Evolutionary conservation across 805 yeast species (phyloP), one percentile per base, ranked within the genome.

Genomic region (Lipomyces lipofer): DNA sequence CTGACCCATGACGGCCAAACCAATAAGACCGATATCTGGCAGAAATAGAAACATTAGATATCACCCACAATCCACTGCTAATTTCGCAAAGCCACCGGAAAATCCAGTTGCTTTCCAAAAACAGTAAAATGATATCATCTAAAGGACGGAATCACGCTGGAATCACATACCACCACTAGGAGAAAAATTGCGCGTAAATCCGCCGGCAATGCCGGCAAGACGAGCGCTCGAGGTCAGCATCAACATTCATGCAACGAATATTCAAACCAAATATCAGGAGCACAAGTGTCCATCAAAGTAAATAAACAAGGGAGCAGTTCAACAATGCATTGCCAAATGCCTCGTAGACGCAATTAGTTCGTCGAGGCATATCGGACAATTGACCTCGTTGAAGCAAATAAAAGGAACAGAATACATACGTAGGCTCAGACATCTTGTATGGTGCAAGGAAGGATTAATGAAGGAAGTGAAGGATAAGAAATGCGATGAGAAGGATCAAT

Each of bases 1-100:
- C 62, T 88, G 96, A 77, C 99, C 99, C 99, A 92, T 92, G 66
- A 92, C 99, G 86, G 99, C 99, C 82, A 92, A 83, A 74, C 99
- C 99, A 71, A 94, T 91, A 74, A 92, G 88, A 76, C 97, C 99
- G 75, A 92, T 84, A 85, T 92, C 99, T 81, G 92, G 94, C 73
- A 30, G 19, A 25, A 13, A 46, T 36, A n/a, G n/a, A n/a, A n/a
- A n/a, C n/a, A n/a, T n/a, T n/a, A n/a, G n/a, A n/a, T n/a, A n/a
- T n/a, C n/a, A n/a, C n/a, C n/a, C n/a, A n/a, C n/a, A n/a, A n/a
- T n/a, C n/a, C n/a, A n/a, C n/a, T n/a, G n/a, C n/a, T n/a, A n/a
- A n/a, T n/a, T n/a, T n/a, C n/a, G n/a, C n/a, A n/a, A n/a, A n/a
- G n/a, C n/a, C n/a, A n/a, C n/a, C n/a, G n/a, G n/a, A n/a, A n/a